These are phyloP conservation scores for Pseudogymnoascus sp. DNA, from an alignment of 2,329 filamentous ascomycete species.

Conservation along the genomic window DNA sequence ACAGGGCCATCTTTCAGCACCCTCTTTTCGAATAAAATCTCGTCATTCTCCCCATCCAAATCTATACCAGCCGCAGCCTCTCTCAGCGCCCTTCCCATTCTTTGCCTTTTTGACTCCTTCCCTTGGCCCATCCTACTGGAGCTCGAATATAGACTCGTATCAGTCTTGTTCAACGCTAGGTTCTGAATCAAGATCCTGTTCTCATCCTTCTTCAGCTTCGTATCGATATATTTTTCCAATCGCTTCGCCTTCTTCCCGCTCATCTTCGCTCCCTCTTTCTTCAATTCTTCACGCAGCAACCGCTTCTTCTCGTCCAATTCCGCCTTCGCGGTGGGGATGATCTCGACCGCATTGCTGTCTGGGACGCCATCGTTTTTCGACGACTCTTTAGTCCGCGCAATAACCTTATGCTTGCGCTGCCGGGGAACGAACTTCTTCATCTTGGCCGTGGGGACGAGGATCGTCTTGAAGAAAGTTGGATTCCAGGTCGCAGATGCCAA, in stretches of 20 bases:
- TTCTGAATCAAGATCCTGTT: conserved; percentile 77
- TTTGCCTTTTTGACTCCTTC: conserved; percentile 64
- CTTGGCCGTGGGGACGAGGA: conserved; percentile 5
- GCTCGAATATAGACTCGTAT: conserved; percentile 74
- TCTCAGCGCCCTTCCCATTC: conserved; percentile 53
- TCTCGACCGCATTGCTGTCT: conserved; percentile 50
- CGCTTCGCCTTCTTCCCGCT: conserved; percentile 61
- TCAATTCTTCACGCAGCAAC: conserved; percentile 47
- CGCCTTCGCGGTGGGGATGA: conserved; percentile 39
- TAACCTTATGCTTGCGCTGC: conserved; percentile 61
- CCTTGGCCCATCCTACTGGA: conserved; percentile 68
- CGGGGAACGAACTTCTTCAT: conserved; percentile 51
- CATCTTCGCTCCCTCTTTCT: conserved; percentile 45
- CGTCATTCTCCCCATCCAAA: conserved; percentile 35
- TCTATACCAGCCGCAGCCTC: conserved; percentile 57
- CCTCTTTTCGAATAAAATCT: conserved; percentile 46
- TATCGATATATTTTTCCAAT: conserved; percentile 68
- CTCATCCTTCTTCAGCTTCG: conserved; percentile 90
- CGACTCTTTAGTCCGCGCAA: conserved; percentile 53
- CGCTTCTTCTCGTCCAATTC: conserved; percentile 49
- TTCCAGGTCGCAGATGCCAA: conserved; percentile 1
- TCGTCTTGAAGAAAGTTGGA: conserved; percentile 5
- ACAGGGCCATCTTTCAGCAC: conserved; percentile 25
- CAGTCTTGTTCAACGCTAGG: conserved; percentile 69
- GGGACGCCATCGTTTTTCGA: conserved; percentile 31